Evolutionary conservation across 2,329 filamentous ascomycete genomes (phyloP), one percentile per base, ranked within the genome.

Genomic region (Simplicillium aogashimaense): DNA sequence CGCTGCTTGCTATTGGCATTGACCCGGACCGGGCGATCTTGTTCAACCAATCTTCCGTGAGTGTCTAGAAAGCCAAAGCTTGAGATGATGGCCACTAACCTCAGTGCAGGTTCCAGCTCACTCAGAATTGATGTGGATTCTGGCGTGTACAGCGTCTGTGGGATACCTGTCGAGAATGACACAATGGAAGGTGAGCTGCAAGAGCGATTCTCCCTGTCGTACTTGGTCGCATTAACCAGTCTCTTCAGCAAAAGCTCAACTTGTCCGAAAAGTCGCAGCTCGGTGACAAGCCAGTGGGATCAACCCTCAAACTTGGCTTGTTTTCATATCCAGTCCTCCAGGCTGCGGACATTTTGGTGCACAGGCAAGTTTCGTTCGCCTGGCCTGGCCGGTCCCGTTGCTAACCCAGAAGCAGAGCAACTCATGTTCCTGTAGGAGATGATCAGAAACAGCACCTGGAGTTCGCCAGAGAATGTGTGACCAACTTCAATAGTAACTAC

Each of bases 141-240:
- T 98, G 45, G 90, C 86, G 55, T 95, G 89, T 49, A 84, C 85
- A 39, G 86, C 92, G 17, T 90, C 86, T 5, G 88, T 92, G 61
- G 92, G 92, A 31, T 94, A 95, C 62, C 67, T 98, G n/a, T 83
- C 83, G 9, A 74, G 92, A n/a, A 98, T 98, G 92, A 97, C 92
- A 20, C 92, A 97, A 61, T 98, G 92, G 89, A 98, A 98, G 79
- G 87, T 30, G 34, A 17, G 3, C 35, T 25, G 7, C 14, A 11
- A 38, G 2, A n/a, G 15, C 30, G 30, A 12, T 9, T 13, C 7
- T 16, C 33, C 13, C 4, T 7, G 13, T 16, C 13, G 6, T 6
- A 7, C n/a, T 5, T 12, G 12, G 4, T 31, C 14, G 16, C 16
- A 14, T 13, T 30, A 7, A 29, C 36, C 30, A 9, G 30, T 15